Percentiles rank a stretch among this genome's conserved stretches.
Conservation (phyloP, 2,329 filamentous ascomycete species). For the Apiospora pterosperma region DNA sequence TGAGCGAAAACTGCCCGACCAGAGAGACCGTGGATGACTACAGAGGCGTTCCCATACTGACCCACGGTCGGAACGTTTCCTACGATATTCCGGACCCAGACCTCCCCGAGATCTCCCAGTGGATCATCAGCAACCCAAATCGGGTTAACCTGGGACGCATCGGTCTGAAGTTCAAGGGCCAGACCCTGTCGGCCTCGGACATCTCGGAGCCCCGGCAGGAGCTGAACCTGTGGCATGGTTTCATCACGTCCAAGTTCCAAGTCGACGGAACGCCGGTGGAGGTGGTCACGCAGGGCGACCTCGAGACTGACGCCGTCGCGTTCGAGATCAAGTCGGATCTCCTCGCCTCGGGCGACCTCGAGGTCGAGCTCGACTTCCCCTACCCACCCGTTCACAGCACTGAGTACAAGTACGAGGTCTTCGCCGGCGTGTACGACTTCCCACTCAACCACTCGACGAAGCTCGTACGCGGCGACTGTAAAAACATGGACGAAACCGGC, state of each 20-base stretch:
- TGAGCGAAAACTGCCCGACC: not conserved
- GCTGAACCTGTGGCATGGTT: constrained; percentile 34
- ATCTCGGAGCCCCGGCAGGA: constrained; percentile 30
- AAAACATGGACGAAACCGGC: not conserved
- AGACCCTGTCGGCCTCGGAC: constrained; percentile 23
- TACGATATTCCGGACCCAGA: constrained; percentile 34
- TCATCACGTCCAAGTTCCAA: constrained; percentile 35
- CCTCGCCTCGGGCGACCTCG: constrained; percentile 27
- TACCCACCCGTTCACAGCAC: constrained; percentile 36
- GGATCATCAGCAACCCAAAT: constrained; percentile 49
- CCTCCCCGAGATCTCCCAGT: constrained; percentile 40
- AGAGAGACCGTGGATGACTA: constrained; percentile 29
- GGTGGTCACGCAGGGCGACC: constrained; percentile 34
- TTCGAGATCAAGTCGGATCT: constrained; percentile 34
- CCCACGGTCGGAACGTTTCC: constrained; percentile 33
- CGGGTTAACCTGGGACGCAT: constrained; percentile 41
- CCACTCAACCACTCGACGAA: constrained; percentile 35
- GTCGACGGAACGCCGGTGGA: constrained; percentile 27
- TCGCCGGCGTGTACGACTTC: constrained; percentile 37
- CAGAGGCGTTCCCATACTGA: constrained; percentile 27
- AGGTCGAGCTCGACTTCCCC: constrained; percentile 39
- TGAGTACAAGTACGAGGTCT: constrained; percentile 42
- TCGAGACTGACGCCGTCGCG: constrained; percentile 33
- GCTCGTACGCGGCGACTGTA: constrained; percentile 12
- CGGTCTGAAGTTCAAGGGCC: constrained; percentile 32